Base-by-base conservation (phyloP, 805 yeast genomes). In the Candida orba region DNA sequence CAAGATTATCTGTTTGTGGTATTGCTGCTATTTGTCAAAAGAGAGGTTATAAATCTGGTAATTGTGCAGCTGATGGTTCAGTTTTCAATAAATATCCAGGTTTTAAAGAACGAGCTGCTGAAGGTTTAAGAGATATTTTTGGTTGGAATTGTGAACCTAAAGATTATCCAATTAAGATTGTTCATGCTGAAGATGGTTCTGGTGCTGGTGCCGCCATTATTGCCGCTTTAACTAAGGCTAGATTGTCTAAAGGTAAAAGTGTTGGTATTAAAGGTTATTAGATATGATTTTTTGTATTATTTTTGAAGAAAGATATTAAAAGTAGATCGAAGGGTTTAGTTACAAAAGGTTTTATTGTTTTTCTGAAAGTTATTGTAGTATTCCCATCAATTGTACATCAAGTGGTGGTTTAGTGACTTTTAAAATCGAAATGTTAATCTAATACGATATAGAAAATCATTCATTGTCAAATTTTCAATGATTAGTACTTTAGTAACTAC, bases 191-290 rank as follows among this genome's bases (percentile, higher is more conserved):
- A 70, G 99, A 93, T 70, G 99, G 99, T 57, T 45, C 87, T 39
- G 99, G 99, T 63, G 99, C 85, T 39, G 99, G 99, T 62, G 99
- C 99, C 44, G 99, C 98, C 41, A 77, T 91, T 57, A 91, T 93
- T 68, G 98, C 99, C 43, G 97, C 98, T 36, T 76, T 91, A 66
- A 84, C 98, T 45, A 78, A 84, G 65, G 73, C 78, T 64, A 82
- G 99, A 71, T 71, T 82, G 58, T 73, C 69, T 52, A 72, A 76
- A 48, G 91, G 91, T 38, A 65, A 74, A 58, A 78, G 87, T 49
- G 81, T 84, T 48, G 91, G 91, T 57, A 40, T 29, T 37, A 37
- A 37, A 31, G 29, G 29, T 27, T 27, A 27, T 27, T 27, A 27
- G 29, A 2, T 27, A 27, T 6, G 29, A 27, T 27, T 27, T 27